Evolutionary conservation across 2,329 filamentous ascomycete genomes (phyloP), one percentile per base, ranked within the genome.

Genomic region (Colletotrichum lupini): DNA sequence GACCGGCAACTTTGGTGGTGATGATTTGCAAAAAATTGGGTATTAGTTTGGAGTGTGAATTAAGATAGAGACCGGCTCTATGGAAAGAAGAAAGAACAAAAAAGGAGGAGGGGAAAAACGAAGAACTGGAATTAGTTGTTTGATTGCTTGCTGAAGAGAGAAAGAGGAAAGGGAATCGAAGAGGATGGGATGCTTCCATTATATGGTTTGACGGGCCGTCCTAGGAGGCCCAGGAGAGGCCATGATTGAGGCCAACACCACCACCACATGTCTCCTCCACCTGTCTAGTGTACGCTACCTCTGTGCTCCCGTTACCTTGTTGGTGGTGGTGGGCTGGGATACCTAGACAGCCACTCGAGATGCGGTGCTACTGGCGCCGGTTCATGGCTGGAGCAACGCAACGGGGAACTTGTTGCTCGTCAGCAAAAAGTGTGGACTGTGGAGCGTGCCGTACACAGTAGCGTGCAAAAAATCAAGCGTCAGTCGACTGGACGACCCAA

Each of bases 71-170:
- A 85, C 88, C 88, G 85, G 88, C 88, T 89, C 88, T 84, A 82
- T 67, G 77, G 75, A 78, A 81, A 77, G 78, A 78, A 80, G 81
- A 81, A 82, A 79, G 78, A 81, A 81, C 79, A 82, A 82, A 82
- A 74, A 74, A 77, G 76, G 81, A 79, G 79, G 78, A 76, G 77
- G 78, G 82, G 82, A 80, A 86, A 87, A 89, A 86, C 83, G 83
- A 87, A 85, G 83, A 82, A 86, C 84, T 83, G 84, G 85, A 85
- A 87, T 87, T 87, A 80, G 83, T 81, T 78, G 80, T 85, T 87
- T 87, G 83, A 86, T 80, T 85, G 86, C 91, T 93, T 93, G 92
- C 91, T 92, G 87, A 87, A 87, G 91, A 90, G 79, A 79, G 80
- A 84, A 83, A 82, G 85, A 85, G 81, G 80, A 82, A 80, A 78